phyloP scores from a whole-genome alignment of 1,284 basidiomycete species.

The Moesziomyces antarcticus region DNA sequence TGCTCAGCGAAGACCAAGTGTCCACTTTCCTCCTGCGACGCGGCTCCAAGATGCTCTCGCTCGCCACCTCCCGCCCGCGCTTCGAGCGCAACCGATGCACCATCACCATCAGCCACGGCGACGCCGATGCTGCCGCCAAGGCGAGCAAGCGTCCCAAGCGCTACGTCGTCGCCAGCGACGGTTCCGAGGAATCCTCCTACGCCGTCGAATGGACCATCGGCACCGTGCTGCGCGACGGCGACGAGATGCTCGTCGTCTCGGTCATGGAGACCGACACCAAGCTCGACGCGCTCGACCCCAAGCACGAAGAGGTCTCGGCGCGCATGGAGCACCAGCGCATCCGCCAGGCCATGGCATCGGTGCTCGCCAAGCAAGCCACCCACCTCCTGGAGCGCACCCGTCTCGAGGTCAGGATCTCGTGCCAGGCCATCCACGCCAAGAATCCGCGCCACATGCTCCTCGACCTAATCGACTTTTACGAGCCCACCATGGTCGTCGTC shows the following conservation, averaged over 20 bases:
- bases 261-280: slow-evolving; percentile 93
- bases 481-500: slow-evolving; percentile 93
- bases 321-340: slow-evolving; percentile 89
- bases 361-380: slow-evolving; percentile 84
- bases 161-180: slow-evolving; percentile 91
- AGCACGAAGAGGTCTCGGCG: slow-evolving; percentile 74
- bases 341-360: slow-evolving; percentile 88
- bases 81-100: slow-evolving; percentile 94
- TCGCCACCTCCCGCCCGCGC: slow-evolving; percentile 72
- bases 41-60: slow-evolving; percentile 40
- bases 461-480: slow-evolving; percentile 85
- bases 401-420: slow-evolving; percentile 84
- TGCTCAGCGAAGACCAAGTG: slow-evolving; percentile 41
- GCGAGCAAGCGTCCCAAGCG: slow-evolving; percentile 74
- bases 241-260: slow-evolving; percentile 75
- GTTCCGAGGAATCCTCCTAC: slow-evolving; percentile 75
- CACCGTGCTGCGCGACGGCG: slow-evolving; percentile 92
- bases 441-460: slow-evolving; percentile 92
- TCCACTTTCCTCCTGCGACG: slow-evolving; percentile 30
- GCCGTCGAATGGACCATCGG: slow-evolving; percentile 77
- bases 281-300: slow-evolving; percentile 67
- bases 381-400: slow-evolving; percentile 87
- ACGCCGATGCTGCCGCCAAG: slow-evolving; percentile 56
- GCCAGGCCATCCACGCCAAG: slow-evolving; percentile 92
- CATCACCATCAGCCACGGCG: slow-evolving; percentile 80